A percentile compares a stretch with the other conserved stretches of the same genome.
phyloP scores from a whole-genome alignment of 805 yeast genomes.

The Candida orba region DNA sequence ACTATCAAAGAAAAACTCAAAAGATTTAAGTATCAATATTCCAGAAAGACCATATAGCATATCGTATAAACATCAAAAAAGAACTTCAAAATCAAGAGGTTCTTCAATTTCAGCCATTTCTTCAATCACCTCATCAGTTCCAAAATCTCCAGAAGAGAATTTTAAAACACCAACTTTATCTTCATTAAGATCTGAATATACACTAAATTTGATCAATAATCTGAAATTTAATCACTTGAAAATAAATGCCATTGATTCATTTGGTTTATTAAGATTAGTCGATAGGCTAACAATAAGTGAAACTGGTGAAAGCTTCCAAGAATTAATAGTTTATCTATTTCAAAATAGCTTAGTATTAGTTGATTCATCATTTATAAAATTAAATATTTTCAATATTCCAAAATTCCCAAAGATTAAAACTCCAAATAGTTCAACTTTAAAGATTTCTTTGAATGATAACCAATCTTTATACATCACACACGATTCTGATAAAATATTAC shows the following conservation, averaged over 20 bases:
- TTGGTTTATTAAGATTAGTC: constrained; percentile 30
- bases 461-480: constrained; percentile 20
- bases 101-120: constrained; percentile 24
- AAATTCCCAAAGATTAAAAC: constrained; percentile 12
- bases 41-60: constrained; percentile 5
- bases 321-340: constrained; percentile 29
- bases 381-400: constrained; percentile 3
- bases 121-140: constrained; percentile 23
- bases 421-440: constrained; percentile 18
- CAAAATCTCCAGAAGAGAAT: constrained; percentile 15
- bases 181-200: constrained; percentile 15
- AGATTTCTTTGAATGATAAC: constrained; percentile 13
- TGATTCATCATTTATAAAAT: constrained; percentile 5
- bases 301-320: constrained; percentile 21
- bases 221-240: constrained; percentile 11
- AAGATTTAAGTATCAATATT: constrained; percentile 20
- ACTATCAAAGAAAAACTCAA: constrained; percentile 18
- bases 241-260: constrained; percentile 25
- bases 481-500: constrained; percentile 25
- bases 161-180: constrained; percentile 8
- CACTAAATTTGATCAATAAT: constrained; percentile 5
- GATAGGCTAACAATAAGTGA: constrained; percentile 27
- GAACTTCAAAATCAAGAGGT: constrained; percentile 19
- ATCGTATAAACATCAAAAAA: neutral
- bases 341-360: constrained; percentile 18